Percentiles rank a stretch among this genome's conserved stretches.
phyloP scores from a whole-genome alignment of 2,329 filamentous ascomycete genomes.

The Emergomyces africanus region DNA sequence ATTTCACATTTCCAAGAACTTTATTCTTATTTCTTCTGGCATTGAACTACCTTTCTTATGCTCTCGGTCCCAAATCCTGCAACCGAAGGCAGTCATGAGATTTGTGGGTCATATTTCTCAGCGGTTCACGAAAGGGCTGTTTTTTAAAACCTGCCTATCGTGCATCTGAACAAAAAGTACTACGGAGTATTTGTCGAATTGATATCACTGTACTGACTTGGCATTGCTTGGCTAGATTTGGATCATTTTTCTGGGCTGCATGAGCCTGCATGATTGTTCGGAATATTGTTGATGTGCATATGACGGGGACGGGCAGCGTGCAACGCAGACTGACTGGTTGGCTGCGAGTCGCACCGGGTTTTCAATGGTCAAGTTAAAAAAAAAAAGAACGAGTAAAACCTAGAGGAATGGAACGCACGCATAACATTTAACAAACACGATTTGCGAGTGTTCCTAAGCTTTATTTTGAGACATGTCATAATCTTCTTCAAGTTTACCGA shows the following conservation, averaged over 20 bases:
- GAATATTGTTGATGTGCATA: constrained; percentile 3
- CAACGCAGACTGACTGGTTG: not conserved
- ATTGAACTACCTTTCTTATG: not conserved
- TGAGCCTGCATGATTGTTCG: not conserved
- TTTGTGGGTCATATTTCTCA: not conserved
- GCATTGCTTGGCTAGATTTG: not conserved
- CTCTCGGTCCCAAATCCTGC: not conserved
- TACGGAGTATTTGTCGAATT: not conserved
- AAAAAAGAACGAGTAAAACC: not conserved
- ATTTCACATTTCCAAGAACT: too few species aligned
- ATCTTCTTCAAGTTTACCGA: not conserved
- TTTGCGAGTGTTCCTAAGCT: not conserved
- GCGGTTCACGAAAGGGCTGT: not conserved
- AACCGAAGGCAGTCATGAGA: not conserved
- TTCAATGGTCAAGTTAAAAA: not conserved
- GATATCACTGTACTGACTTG: not conserved
- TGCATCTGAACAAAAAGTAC: not conserved
- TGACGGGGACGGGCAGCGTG: not conserved
- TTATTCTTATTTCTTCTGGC: too few species aligned
- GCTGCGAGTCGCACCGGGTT: not conserved
- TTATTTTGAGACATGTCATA: not conserved
- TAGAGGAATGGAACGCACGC: not conserved
- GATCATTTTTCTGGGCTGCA: not conserved
- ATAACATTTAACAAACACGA: not conserved
- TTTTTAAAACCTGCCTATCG: not conserved